A percentile compares a stretch with the other conserved stretches of the same genome.
Conservation (phyloP, 2,329 filamentous ascomycete species). For the Fonsecaea pugnacius region DNA sequence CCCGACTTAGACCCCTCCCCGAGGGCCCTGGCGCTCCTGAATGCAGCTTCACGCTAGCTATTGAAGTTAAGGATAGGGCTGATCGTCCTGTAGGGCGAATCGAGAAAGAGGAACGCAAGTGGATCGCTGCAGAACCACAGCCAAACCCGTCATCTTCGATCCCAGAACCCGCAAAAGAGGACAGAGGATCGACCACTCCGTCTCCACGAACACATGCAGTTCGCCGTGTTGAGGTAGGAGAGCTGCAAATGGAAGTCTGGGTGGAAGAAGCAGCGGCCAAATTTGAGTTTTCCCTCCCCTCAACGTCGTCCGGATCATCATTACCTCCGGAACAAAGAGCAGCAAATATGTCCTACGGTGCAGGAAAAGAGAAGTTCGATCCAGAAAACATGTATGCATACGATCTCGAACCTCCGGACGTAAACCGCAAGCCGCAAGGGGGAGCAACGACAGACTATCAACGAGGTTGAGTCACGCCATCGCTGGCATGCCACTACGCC, state of each 20-base stretch:
- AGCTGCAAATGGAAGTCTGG: conserved; percentile 71
- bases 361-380: conserved; percentile 33
- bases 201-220: conserved; percentile 64
- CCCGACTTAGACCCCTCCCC: conserved; percentile 37
- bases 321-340: conserved; percentile 20
- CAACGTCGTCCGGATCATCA: conserved; percentile 4
- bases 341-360: conserved; percentile 34
- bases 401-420: conserved; percentile 33
- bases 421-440: conserved; percentile 33
- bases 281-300: conserved; percentile 39
- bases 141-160: conserved; percentile 32
- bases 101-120: conserved; percentile 58
- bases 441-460: conserved; percentile 29
- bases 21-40: conserved; percentile 39
- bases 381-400: conserved; percentile 24
- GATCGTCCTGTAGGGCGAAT: conserved; percentile 51
- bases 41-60: conserved; percentile 56
- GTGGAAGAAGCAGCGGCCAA: conserved; percentile 68
- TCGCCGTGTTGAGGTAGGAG: conserved; percentile 66
- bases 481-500: neutral
- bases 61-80: conserved; percentile 53
- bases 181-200: neutral
- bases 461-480: neutral
- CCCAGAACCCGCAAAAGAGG: neutral
- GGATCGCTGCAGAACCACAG: conserved; percentile 63